Base-by-base conservation (phyloP, 1,284 basidiomycete species). In the Lentinula novae-zelandiae region DNA sequence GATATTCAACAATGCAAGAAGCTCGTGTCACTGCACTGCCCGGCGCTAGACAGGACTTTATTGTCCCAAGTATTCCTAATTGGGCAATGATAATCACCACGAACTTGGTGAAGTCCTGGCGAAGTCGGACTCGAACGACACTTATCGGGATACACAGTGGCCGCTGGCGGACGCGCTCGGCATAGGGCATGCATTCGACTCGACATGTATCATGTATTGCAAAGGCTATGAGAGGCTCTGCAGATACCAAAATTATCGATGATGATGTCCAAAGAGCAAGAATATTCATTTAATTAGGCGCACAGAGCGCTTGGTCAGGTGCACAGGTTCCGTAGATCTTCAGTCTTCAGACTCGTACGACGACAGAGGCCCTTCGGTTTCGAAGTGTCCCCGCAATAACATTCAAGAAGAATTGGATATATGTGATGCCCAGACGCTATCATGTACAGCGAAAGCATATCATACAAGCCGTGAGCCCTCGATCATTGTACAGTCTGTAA, bases 361-460 rank as follows among this genome's bases (percentile, higher is more conserved):
- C 40, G 40, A 46, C 27, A 20, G 44, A 46, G 44, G 44, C 20
- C 44, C 44, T 46, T 20, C 22, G 44, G 44, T 20, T 46, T 46
- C 44, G 9, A 6, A 46, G n/a, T 44, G 13, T 44, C 42, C 5
- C n/a, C n/a, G 3, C 40, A n/a, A 9, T 12, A 46, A 20, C 7
- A 42, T 20, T 20, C 9, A 10, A 22, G 8, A 50, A 50, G 5
- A 5, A 27, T 27, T 27, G 27, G 27, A 36, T 48, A 50, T 75
- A 86, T 87, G 85, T 76, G 81, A 89, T 89, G 87, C 82, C 76
- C 78, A 86, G 77, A 72, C 86, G 82, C 68, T 79, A 83, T 75
- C 76, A 89, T 85, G 85, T 81, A 67, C 89, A 90, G 73, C 81
- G 89, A 68, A 83, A 86, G 73, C 90, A 92, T 73, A 81, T 91